phyloP scores from a whole-genome alignment of 768 basidiomycete species.

The Serendipita sp. region DNA sequence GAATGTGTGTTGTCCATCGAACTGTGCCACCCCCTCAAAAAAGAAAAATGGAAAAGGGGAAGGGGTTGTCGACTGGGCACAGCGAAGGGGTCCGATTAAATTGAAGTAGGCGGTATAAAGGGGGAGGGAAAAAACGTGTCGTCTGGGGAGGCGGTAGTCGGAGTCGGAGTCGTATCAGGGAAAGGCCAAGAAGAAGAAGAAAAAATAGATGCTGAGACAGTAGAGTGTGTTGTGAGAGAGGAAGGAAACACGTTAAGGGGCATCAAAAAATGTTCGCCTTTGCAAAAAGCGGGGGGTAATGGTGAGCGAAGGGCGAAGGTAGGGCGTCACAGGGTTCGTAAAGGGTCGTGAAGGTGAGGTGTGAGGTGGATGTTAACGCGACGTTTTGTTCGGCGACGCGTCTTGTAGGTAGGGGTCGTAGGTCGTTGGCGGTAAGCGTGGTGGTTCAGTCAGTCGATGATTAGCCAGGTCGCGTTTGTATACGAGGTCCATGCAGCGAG shows the following conservation, averaged over 20 bases:
- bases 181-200: neutral
- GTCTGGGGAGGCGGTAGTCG: too few relatives aligned
- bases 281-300: neutral
- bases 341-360: neutral
- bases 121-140: neutral
- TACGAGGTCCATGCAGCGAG: neutral
- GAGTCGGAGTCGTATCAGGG: neutral
- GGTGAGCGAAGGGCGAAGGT: neutral
- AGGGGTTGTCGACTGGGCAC: neutral
- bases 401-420: too few relatives aligned
- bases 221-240: neutral
- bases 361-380: neutral
- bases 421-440: too few relatives aligned
- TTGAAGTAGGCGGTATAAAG: neutral
- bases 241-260: neutral
- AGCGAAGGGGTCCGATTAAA: neutral
- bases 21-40: neutral
- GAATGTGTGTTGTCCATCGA: slow-evolving; percentile 2
- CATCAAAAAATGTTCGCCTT: neutral
- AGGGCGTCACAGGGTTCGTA: neutral
- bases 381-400: too few relatives aligned
- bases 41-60: neutral
- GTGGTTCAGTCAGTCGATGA: too few relatives aligned
- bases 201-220: neutral
- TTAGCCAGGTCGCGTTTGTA: neutral